phyloP scores from a whole-genome alignment of 2,329 filamentous ascomycete species.

The Macrophomina pseudophaseolina region DNA sequence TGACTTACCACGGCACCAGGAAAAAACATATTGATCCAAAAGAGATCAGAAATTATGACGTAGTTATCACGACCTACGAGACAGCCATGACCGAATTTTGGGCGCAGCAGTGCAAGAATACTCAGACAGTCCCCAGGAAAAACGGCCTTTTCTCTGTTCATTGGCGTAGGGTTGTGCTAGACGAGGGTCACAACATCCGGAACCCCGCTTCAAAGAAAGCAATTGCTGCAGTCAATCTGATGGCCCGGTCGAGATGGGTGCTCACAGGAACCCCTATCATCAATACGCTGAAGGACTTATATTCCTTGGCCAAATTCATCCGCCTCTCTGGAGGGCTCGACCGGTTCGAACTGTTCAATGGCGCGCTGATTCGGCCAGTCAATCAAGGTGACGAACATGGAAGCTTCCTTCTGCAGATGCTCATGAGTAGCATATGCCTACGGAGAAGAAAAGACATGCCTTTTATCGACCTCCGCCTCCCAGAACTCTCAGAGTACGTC shows the following conservation, averaged over 20 bases:
- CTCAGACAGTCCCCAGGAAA: constrained; percentile 40
- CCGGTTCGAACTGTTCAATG: constrained; percentile 69
- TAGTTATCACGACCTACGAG: constrained; percentile 81
- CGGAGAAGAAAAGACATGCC: constrained; percentile 82
- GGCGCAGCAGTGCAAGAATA: constrained; percentile 33
- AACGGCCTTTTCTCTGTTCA: constrained; percentile 62
- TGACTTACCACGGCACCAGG: constrained; percentile 68
- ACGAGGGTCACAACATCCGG: constrained; percentile 83
- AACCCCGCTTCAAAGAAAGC: constrained; percentile 69
- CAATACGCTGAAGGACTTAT: constrained; percentile 80
- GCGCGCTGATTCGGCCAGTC: constrained; percentile 57
- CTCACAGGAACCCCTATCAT: constrained; percentile 87
- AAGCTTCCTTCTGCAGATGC: constrained; percentile 73
- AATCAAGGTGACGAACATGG: constrained; percentile 70
- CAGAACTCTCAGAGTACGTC: constrained; percentile 66
- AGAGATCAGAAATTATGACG: constrained; percentile 69
- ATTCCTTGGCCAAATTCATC: constrained; percentile 77
- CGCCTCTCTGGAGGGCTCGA: constrained; percentile 72
- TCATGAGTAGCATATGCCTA: constrained; percentile 81
- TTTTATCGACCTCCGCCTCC: constrained; percentile 76
- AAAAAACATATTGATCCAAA: constrained; percentile 61
- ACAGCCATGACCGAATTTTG: constrained; percentile 55
- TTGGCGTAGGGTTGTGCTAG: constrained; percentile 76
- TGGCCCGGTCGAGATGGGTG: constrained; percentile 70
- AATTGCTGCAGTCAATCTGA: constrained; percentile 63